phyloP scores from a whole-genome alignment of 495 filamentous ascomycete species.

The Lepidopterella palustris region DNA sequence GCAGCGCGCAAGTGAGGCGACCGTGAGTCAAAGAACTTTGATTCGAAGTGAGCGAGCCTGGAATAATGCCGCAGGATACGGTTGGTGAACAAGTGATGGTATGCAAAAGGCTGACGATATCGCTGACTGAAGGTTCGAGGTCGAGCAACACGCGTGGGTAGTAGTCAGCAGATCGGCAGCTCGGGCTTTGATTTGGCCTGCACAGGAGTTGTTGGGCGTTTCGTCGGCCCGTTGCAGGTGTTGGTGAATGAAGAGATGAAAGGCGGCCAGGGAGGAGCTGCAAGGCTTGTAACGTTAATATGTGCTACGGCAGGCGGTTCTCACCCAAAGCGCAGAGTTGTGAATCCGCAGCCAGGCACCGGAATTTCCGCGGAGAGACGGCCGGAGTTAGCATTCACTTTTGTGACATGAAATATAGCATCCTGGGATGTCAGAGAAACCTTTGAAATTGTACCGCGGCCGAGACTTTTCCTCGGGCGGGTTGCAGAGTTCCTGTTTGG shows the following conservation, averaged over 20 bases:
- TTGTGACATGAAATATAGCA: neutral
- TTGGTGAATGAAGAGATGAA: neutral
- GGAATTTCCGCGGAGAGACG: neutral
- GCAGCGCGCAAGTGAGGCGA: neutral
- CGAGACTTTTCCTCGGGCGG: too few relatives aligned
- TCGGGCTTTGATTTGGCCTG: slow-evolving; percentile 31
- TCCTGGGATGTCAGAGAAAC: too few relatives aligned
- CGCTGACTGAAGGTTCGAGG: neutral
- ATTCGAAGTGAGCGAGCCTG: neutral
- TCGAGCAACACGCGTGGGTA: neutral
- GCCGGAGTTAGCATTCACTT: neutral
- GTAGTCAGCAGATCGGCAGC: slow-evolving; percentile 1
- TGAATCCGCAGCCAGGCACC: neutral
- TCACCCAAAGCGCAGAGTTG: neutral
- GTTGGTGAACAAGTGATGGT: neutral
- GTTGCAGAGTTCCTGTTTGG: too few relatives aligned
- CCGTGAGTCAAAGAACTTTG: neutral
- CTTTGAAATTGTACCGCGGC: too few relatives aligned
- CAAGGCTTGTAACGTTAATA: neutral
- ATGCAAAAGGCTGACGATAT: neutral
- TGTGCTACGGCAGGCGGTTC: neutral
- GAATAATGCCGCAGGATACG: neutral
- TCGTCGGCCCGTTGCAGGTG: neutral
- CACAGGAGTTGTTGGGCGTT: slow-evolving; percentile 1
- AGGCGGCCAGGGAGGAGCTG: neutral